Evolutionary conservation across 495 filamentous ascomycete species (phyloP).

Genomic region (Xylaria intraflava): DNA sequence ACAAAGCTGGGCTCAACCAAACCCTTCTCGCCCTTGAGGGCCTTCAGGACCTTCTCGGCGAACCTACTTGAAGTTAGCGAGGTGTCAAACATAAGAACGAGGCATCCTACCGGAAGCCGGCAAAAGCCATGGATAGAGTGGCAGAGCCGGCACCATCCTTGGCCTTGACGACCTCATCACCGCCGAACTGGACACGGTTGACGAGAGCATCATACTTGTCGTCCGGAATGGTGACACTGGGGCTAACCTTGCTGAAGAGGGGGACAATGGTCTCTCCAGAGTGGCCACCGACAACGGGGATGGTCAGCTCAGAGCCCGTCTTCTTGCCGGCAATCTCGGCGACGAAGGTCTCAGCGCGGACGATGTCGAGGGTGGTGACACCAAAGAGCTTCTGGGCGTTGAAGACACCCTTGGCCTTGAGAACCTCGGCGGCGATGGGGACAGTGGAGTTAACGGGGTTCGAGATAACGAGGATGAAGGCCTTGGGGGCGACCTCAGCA

Average conservation of each 20-base stretch:
- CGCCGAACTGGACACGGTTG: slow-evolving; percentile 95
- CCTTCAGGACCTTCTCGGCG: slow-evolving; percentile 87
- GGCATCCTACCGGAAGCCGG: slow-evolving; percentile 72
- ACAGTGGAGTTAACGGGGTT: slow-evolving; percentile 99
- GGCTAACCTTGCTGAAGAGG: slow-evolving; percentile 85
- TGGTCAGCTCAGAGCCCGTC: slow-evolving; percentile 70
- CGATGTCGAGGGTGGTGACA: slow-evolving; percentile 96
- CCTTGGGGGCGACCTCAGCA: slow-evolving; percentile 81
- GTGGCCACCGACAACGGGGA: slow-evolving; percentile 95
- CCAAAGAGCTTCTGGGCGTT: slow-evolving; percentile 91
- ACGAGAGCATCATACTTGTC: slow-evolving; percentile 83
- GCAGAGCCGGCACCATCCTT: slow-evolving; percentile 95
- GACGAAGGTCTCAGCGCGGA: slow-evolving; percentile 95
- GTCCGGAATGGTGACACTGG: slow-evolving; percentile 68
- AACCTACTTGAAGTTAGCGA: slow-evolving; percentile 52
- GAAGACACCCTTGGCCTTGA: slow-evolving; percentile 89
- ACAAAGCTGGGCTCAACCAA: slow-evolving; percentile 92
- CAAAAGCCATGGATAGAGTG: slow-evolving; percentile 96
- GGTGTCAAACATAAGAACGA: not conserved
- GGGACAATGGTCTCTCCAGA: slow-evolving; percentile 97
- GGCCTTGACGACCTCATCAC: slow-evolving; percentile 96
- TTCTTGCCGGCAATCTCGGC: slow-evolving; percentile 74
- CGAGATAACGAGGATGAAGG: slow-evolving; percentile 91
- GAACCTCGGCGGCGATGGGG: slow-evolving; percentile 91
- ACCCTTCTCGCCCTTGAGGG: slow-evolving; percentile 76